These are phyloP conservation scores for Plantago coronopus DNA, from an alignment of 305 asterid species.

Conservation along the genomic window DNA sequence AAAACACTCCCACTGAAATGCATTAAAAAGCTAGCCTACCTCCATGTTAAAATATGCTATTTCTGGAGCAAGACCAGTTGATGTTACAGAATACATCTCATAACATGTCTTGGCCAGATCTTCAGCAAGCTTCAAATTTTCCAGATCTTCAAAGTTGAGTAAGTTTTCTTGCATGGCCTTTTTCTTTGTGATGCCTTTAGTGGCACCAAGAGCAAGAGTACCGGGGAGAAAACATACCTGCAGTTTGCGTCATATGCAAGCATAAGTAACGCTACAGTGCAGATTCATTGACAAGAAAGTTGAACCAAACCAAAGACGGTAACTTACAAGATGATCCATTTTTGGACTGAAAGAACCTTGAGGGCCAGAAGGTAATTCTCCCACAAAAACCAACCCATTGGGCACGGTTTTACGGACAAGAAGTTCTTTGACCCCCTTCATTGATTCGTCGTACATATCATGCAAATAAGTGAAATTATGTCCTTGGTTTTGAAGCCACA, in stretches of 20 bases:
- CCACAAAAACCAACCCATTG: conserved; percentile 81
- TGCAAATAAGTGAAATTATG: conserved; percentile 65
- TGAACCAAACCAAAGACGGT: conserved; percentile 12
- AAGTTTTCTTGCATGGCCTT: conserved; percentile 70
- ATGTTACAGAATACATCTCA: conserved; percentile 85
- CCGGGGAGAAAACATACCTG: conserved; percentile 98
- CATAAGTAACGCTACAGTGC: conserved; percentile 15
- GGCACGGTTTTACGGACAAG: conserved; percentile 80
- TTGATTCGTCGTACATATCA: conserved; percentile 77
- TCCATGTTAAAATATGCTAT: conserved; percentile 75
- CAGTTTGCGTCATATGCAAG: conserved; percentile 15
- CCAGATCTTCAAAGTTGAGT: conserved; percentile 82
- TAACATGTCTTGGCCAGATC: conserved; percentile 85
- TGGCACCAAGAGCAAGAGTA: conserved; percentile 95
- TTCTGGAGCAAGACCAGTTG: conserved; percentile 97
- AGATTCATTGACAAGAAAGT: background rate
- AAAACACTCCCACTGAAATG: no score
- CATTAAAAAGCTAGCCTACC: conserved; percentile 37
- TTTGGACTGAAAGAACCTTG: conserved; percentile 78
- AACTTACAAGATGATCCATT: conserved; percentile 96
- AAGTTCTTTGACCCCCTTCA: conserved; percentile 83
- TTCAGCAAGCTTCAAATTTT: conserved; percentile 91
- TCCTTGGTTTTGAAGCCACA: conserved; percentile 84
- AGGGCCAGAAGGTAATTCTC: conserved; percentile 84
- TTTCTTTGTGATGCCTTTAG: conserved; percentile 67